These are phyloP conservation scores for Amaranthus tricolor DNA, from an alignment of 179 eudicot genomes.

Conservation along the genomic window DNA sequence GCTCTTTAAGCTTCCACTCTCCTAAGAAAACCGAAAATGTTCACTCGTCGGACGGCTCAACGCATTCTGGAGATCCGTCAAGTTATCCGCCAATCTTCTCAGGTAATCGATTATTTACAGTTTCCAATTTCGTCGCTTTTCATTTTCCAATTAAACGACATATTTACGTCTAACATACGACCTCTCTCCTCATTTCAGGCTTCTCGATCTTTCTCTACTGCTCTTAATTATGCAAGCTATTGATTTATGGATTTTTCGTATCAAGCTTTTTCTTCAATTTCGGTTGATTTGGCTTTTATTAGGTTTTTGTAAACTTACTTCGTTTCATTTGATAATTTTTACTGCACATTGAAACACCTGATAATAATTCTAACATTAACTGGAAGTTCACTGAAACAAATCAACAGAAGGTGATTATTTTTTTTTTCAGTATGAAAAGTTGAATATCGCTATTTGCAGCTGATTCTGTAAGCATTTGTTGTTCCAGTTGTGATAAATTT, in stretches of 20 bases:
- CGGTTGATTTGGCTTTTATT: constrained; percentile 11
- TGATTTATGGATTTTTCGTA: neutral
- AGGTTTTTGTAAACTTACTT: neutral
- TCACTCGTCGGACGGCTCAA: constrained; percentile 61
- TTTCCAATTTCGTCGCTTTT: neutral
- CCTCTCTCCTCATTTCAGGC: constrained; percentile 39
- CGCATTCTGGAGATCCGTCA: constrained; percentile 77
- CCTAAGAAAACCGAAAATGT: constrained; percentile 56
- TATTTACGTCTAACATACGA: neutral
- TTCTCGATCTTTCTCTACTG: constrained; percentile 79
- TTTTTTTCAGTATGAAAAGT: too few relatives aligned
- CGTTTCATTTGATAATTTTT: neutral
- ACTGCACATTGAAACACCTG: too few relatives aligned
- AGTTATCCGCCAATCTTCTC: constrained; percentile 46
- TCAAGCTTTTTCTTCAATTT: neutral
- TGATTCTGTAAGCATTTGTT: neutral
- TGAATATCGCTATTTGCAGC: neutral
- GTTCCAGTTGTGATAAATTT: neutral
- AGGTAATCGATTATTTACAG: too few relatives aligned
- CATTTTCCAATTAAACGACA: neutral
- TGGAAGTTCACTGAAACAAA: too few relatives aligned
- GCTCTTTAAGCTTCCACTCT: constrained; percentile 17
- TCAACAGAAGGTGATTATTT: neutral
- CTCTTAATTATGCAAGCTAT: constrained; percentile 80
- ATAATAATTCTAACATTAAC: too few relatives aligned